Evolutionary conservation across 2,329 filamentous ascomycete genomes (phyloP).

Genomic region (Metarhizium rileyi): DNA sequence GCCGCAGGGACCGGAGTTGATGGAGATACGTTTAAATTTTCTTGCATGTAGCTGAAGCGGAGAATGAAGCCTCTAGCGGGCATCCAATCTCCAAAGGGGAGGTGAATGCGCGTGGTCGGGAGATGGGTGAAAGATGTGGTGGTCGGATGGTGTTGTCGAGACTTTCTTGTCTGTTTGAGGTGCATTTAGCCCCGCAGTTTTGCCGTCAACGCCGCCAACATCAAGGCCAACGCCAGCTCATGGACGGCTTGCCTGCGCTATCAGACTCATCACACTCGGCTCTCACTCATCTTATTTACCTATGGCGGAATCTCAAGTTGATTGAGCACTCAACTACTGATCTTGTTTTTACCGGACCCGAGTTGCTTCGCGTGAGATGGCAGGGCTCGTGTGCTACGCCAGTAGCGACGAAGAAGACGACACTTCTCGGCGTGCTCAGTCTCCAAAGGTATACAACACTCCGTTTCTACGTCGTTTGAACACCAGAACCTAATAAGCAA

Average conservation of each 20-base stretch:
- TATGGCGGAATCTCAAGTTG: not conserved
- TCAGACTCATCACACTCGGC: not conserved
- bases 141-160: not conserved
- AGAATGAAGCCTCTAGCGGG: not conserved
- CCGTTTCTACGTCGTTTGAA: not conserved
- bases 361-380: conserved; percentile 19
- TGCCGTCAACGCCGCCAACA: not conserved
- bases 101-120: not conserved
- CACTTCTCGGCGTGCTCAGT: not conserved
- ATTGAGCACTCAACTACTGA: not conserved
- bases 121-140: not conserved
- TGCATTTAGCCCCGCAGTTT: not conserved
- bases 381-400: conserved; percentile 38
- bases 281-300: not conserved
- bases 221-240: not conserved
- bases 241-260: not conserved
- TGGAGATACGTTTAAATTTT: not conserved
- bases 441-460: not conserved
- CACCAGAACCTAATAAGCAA: not conserved
- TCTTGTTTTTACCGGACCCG: not conserved
- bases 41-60: not conserved
- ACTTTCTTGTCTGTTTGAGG: not conserved
- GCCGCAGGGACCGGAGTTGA: not conserved
- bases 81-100: not conserved
- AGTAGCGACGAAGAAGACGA: conserved; percentile 43